Base-by-base conservation (phyloP, 1,284 basidiomycete species). In the Ganoderma meredithae region DNA sequence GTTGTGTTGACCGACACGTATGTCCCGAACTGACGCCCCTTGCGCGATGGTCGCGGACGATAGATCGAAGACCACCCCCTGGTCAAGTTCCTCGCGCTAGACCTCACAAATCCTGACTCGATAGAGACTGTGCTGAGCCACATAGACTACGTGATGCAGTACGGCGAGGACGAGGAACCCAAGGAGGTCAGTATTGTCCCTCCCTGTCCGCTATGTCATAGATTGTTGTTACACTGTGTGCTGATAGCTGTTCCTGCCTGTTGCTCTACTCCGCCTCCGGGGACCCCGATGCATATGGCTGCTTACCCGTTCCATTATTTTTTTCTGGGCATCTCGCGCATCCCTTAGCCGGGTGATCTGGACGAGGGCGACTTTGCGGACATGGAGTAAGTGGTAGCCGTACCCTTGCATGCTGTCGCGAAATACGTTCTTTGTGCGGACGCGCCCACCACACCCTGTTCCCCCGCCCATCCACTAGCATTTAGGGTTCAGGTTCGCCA, bases 41-140 rank as follows among this genome's bases (percentile, higher is more conserved):
- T 31, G 60, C 41, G 40, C 33, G 8, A 12, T 55, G 65, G 36
- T 13, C 17, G 36, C 44, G n/a, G 49, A 41, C 62, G 68, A 61
- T 61, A 98, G 95, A 99, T 99, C 78, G 96, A 99, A 79, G 98
- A 99, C 78, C 97, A 99, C 79, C 97, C 97, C 61, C 88, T 99
- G 66, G 98, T 99, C 5, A 96, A 95, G 1, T 99, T 99, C 84
- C 83, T 99, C 49, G 97, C 98, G 1, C 86, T 99, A 56, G 96
- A 99, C 80, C 89, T 98, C 62, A 93, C 95, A 2, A 89, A 90
- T 71, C 90, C 97, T 63, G 96, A 98, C 75, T 96, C 95, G 10
- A 85, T 99, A 61, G 95, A 95, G 76, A 91, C 89, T 1, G 90
- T 99, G 15, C 86, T 99, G 62, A 96, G 95, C 77, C 96, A 99